Evolutionary conservation across 257 asterid genomes (phyloP).

Genomic region (Solanum chilense): DNA sequence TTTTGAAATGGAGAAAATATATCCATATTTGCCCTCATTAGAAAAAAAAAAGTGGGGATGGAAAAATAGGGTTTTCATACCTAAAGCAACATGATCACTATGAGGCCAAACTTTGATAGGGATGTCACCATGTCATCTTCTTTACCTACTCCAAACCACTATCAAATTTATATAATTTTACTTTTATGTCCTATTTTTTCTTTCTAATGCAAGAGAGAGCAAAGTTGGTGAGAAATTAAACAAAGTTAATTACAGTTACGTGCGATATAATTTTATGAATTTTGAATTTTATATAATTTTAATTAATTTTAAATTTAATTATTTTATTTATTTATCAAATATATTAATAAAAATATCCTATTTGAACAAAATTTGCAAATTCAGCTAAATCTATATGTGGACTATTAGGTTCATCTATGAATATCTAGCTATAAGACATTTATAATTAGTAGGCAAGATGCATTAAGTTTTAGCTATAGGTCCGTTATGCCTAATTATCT

Average conservation of each 20-base stretch:
- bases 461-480: background rate
- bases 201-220: background rate
- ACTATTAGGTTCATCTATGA: too few species aligned
- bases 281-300: too few species aligned
- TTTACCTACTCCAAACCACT: constrained; percentile 68
- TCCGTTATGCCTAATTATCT: background rate
- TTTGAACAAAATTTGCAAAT: too few species aligned
- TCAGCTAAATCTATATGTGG: background rate
- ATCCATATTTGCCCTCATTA: background rate
- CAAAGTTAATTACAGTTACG: background rate
- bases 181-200: background rate
- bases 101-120: constrained; percentile 38
- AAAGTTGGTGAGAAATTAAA: background rate
- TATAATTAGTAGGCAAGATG: background rate
- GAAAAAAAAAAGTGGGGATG: background rate
- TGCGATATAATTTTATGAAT: too few species aligned
- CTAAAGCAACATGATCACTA: constrained; percentile 34
- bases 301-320: too few species aligned
- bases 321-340: too few species aligned
- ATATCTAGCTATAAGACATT: background rate
- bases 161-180: background rate
- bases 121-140: constrained; percentile 50
- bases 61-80: constrained; percentile 11
- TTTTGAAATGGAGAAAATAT: background rate
- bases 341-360: too few species aligned